Base-by-base conservation (phyloP, 2,329 filamentous ascomycete genomes). In the Aspergillus spinulosporus region DNA sequence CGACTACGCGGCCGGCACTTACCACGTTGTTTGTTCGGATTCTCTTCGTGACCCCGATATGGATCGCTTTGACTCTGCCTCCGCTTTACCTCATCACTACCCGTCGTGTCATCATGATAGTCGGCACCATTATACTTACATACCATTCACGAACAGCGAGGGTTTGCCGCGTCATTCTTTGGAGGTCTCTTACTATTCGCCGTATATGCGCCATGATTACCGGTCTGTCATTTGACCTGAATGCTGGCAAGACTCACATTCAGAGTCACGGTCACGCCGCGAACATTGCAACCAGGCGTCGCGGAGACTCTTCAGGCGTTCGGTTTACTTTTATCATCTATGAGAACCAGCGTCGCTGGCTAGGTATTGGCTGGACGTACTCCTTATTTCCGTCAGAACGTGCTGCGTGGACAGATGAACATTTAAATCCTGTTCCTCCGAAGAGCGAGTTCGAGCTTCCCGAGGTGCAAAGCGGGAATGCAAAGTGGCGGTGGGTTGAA, bases 291-390 rank as follows among this genome's bases (percentile, higher is more conserved):
- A 78, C 79, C 15, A 71, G 66, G 51, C 71, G 72, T 53, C 67
- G 72, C 46, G 64, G 77, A 60, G 66, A 73, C 61, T 87, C 88
- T 3, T 84, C 91, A 0, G 92, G 92, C 1, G 90, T 99, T 11
- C 89, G 92, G 43, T 99, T 99, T 68, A 99, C 94, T 0, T 99
- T 99, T 61, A 92, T 94, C 47, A 82, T 99, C 2, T 97, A 92
- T 68, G 94, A 99, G 72, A 99, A 99, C 66, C 94, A 99, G 73
- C 84, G 94, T 42, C 85, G 94, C 52, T 99, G 94, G 94, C 78
- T 99, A 3, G 93, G 92, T 1, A 82, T 99, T 9, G 94, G 94
- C 0, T 99, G 94, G 92, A 97, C 94, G 0, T 88, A 88, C 2
- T 95, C 88, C 39, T 79, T 99, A 59, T 91, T 99, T 62, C 87